A percentile compares a stretch with the other conserved stretches of the same genome.
phyloP scores from a whole-genome alignment of 495 filamentous ascomycete genomes.

The Penicillium salamii region DNA sequence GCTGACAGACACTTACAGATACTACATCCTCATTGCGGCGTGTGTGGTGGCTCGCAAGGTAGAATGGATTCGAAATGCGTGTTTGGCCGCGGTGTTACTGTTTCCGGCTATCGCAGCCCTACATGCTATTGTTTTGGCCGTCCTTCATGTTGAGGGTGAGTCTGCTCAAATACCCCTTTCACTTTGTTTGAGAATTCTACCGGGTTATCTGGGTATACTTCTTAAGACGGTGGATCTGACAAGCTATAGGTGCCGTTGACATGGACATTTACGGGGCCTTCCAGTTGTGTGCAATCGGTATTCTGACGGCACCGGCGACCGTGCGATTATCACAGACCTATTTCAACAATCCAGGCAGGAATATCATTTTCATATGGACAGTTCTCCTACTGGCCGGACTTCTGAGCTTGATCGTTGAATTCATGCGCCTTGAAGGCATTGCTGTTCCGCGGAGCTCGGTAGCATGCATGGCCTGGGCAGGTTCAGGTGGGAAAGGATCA shows the following conservation, averaged over 20 bases:
- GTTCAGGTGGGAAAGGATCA: constrained; percentile 7
- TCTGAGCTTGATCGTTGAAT: constrained; percentile 56
- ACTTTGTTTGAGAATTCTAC: too few relatives aligned
- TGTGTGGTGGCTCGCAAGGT: constrained; percentile 55
- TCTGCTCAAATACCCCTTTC: too few relatives aligned
- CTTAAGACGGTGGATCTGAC: background rate
- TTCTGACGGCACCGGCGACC: constrained; percentile 55
- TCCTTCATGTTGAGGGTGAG: constrained; percentile 50
- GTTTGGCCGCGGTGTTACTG: constrained; percentile 58
- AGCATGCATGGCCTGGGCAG: constrained; percentile 31
- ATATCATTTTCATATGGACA: constrained; percentile 61
- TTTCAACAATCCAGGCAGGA: constrained; percentile 57
- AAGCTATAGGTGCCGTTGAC: constrained; percentile 49
- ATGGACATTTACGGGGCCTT: constrained; percentile 66
- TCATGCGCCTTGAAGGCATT: constrained; percentile 45
- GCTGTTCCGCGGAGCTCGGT: constrained; percentile 37
- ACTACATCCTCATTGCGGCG: constrained; percentile 56
- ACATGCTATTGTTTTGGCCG: constrained; percentile 56
- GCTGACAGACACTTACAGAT: constrained; percentile 36
- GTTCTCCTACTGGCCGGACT: constrained; percentile 53
- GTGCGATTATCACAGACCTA: constrained; percentile 56
- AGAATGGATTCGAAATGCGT: constrained; percentile 57
- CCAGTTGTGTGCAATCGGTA: constrained; percentile 60
- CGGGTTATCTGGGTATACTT: background rate
- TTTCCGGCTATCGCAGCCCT: constrained; percentile 59